Conservation (phyloP, 2,329 filamentous ascomycete genomes). For the Sordariomycetes sp. region DNA sequence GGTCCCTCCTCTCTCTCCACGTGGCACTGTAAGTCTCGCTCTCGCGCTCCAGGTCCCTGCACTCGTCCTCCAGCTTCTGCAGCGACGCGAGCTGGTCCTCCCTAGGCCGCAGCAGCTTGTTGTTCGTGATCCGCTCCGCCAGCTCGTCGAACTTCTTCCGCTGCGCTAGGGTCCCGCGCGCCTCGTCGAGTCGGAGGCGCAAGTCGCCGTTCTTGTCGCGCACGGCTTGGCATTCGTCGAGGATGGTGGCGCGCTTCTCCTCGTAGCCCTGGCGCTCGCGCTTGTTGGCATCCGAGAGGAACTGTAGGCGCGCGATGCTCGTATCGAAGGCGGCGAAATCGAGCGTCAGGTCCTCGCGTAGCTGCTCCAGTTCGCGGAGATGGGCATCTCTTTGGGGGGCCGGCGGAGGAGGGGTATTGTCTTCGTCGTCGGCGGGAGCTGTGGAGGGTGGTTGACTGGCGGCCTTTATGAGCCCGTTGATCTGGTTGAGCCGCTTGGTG, state of each 20-base stretch:
- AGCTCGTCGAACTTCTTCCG: slow-evolving; percentile 82
- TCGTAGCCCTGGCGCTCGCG: slow-evolving; percentile 77
- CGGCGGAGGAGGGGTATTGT: slow-evolving; percentile 27
- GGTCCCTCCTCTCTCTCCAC: slow-evolving; percentile 74
- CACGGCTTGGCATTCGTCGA: slow-evolving; percentile 67
- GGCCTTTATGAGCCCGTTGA: slow-evolving; percentile 26
- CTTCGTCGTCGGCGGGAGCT: slow-evolving; percentile 11
- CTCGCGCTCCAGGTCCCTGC: slow-evolving; percentile 75
- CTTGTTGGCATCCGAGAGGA: slow-evolving; percentile 72
- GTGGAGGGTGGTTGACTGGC: slow-evolving; percentile 34
- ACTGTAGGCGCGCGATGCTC: slow-evolving; percentile 78
- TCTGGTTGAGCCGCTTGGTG: slow-evolving; percentile 63
- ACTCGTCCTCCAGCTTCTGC: slow-evolving; percentile 77
- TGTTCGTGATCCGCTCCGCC: slow-evolving; percentile 76
- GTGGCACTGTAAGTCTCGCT: slow-evolving; percentile 70
- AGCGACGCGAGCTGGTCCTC: slow-evolving; percentile 73
- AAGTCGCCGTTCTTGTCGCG: slow-evolving; percentile 64
- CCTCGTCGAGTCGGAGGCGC: slow-evolving; percentile 63
- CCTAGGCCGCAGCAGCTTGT: slow-evolving; percentile 64
- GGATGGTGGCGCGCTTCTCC: slow-evolving; percentile 67
- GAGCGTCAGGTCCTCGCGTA: slow-evolving; percentile 73
- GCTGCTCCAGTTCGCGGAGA: slow-evolving; percentile 47
- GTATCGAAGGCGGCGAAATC: slow-evolving; percentile 85
- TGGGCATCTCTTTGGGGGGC: slow-evolving; percentile 31
- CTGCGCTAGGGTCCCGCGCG: slow-evolving; percentile 63